Percentiles rank a stretch among this genome's conserved stretches.
Conservation (phyloP, 2,329 filamentous ascomycete genomes). For the Ceratocystis variospora region DNA sequence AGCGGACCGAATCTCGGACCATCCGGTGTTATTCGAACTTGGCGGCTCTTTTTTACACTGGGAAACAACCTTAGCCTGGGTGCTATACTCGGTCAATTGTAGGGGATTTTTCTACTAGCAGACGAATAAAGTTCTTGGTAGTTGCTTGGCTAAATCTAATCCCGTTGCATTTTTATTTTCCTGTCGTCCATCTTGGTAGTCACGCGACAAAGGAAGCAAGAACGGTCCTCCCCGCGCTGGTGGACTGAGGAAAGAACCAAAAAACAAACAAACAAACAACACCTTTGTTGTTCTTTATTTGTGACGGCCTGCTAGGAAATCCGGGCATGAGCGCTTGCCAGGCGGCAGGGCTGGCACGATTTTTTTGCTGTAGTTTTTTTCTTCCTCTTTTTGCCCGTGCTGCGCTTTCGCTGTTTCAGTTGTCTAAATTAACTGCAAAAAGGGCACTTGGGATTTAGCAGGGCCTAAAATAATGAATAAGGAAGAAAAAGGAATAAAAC, state of each 20-base stretch:
- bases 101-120: neutral
- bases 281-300: neutral
- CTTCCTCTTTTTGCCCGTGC: neutral
- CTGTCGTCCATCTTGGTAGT: neutral
- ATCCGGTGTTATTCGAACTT: conserved; percentile 16
- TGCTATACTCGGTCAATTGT: conserved; percentile 3
- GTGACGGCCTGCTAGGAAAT: neutral
- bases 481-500: too few relatives aligned
- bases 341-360: neutral
- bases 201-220: neutral
- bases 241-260: neutral
- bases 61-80: neutral
- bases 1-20: conserved; percentile 19
- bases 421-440: neutral
- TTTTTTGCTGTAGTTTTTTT: neutral
- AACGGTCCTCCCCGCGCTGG: neutral
- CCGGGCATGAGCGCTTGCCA: neutral
- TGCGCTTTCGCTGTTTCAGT: neutral
- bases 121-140: neutral
- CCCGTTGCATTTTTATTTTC: neutral
- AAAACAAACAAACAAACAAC: neutral
- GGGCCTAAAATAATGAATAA: neutral
- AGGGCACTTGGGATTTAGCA: neutral
- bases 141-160: neutral
- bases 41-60: neutral